Base-by-base conservation (phyloP, 2,329 filamentous ascomycete genomes). In the Chaetothyriales sp. region DNA sequence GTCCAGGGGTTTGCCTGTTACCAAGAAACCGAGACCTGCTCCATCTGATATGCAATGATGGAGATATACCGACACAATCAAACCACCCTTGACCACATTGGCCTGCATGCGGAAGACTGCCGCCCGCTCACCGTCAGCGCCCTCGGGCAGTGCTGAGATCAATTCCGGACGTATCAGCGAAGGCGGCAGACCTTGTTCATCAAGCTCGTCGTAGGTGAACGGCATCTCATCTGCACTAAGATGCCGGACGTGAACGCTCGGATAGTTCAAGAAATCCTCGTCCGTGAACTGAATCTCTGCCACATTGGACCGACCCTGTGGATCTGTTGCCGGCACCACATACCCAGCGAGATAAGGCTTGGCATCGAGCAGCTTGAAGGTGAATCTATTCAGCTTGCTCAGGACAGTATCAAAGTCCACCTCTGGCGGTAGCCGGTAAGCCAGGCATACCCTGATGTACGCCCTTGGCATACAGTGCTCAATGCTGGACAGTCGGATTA, bases 41-140 rank as follows among this genome's bases (percentile, higher is more conserved):
- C 59, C 59, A 43, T 61, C 59, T 19, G 58, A 59, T 49, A 60
- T 55, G 53, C 59, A 60, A 46, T 61, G 59, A 37, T 61, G 59
- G 15, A 61, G 52, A 46, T 60, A 61, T 25, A 60, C 43, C 4
- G 58, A 59, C 18, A 61, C 53, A 19, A 61, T 57, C 44, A 61
- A 29, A 4, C 59, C 59, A 18, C 59, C 59, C 48, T 56, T 51
- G 13, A 61, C 52, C 9, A 61, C 50, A 49, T 61, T 61, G 44
- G 55, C 59, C 29, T 58, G 56, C 5, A 60, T 51, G 40, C 58
- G 54, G 49, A 61, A 58, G 5, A 59, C 58, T 5, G 58, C 58
- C 15, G 58, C 56, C 7, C 48, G 47, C 19, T 57, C 51, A 44
- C 56, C 52, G 46, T 56, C 56, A 7, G 56, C 55, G 33, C 55